A percentile compares a stretch with the other conserved stretches of the same genome.
These are phyloP conservation scores for Backusella macrospora DNA, from an alignment of 192 early-diverging fungal species.

Conservation along the genomic window DNA sequence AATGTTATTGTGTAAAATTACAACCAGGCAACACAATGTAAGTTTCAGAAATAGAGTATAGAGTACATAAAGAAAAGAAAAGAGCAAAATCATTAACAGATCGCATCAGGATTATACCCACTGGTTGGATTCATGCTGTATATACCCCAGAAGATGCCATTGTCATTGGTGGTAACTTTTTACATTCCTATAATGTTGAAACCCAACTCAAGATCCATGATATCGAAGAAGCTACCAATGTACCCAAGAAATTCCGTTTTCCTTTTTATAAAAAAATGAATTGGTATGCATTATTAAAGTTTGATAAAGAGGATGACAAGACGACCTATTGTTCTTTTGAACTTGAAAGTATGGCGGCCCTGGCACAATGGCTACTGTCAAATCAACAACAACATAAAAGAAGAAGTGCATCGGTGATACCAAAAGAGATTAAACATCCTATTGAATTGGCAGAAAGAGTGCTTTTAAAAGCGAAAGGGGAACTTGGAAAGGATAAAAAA, in stretches of 20 bases:
- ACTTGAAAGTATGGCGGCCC: conserved; percentile 55
- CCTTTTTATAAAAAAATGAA: conserved; percentile 86
- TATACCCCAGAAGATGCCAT: conserved; percentile 85
- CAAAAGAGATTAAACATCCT: neutral
- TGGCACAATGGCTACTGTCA: conserved; percentile 17
- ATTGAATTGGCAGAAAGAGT: conserved; percentile 5
- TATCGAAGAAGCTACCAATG: conserved; percentile 79
- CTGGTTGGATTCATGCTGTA: conserved; percentile 97
- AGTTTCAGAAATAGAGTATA: too few relatives aligned
- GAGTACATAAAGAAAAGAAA: too few relatives aligned
- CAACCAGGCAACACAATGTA: conserved; percentile 85
- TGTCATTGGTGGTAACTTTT: conserved; percentile 94
- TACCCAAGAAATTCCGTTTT: conserved; percentile 82
- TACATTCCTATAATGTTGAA: conserved; percentile 75
- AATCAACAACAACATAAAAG: neutral
- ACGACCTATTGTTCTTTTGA: conserved; percentile 42
- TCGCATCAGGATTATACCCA: conserved; percentile 90
- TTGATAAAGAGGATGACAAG: conserved; percentile 30
- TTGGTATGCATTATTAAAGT: conserved; percentile 60
- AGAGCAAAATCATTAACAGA: too few relatives aligned
- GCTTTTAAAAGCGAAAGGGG: conserved; percentile 21
- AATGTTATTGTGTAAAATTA: conserved; percentile 78
- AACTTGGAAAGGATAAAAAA: neutral
- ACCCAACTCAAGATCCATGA: conserved; percentile 74
- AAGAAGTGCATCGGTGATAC: neutral